Conservation (phyloP, 805 yeast genomes). For the Pachysolen tannophilus region DNA sequence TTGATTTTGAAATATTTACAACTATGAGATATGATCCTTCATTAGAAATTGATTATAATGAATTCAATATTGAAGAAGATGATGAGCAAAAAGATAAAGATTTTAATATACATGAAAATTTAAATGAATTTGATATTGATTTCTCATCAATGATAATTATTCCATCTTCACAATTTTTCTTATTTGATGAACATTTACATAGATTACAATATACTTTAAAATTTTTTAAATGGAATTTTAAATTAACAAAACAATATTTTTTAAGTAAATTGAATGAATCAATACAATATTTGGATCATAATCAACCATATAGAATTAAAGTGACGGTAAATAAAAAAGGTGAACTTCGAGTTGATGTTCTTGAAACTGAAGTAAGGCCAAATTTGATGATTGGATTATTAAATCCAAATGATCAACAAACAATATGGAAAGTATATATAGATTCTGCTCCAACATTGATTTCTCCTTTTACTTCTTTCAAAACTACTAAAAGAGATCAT, state of each 20-base stretch:
- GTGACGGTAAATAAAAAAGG: constrained; percentile 31
- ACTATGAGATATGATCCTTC: constrained; percentile 73
- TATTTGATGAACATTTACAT: constrained; percentile 55
- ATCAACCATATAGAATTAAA: constrained; percentile 38
- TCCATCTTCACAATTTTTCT: constrained; percentile 39
- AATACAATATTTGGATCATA: constrained; percentile 20
- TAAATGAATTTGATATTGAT: background rate
- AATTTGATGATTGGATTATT: constrained; percentile 7
- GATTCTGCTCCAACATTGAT: constrained; percentile 44
- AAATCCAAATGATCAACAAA: background rate
- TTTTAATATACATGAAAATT: background rate
- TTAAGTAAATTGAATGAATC: constrained; percentile 31
- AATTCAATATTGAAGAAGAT: constrained; percentile 11
- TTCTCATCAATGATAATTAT: constrained; percentile 7
- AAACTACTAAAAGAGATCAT: constrained; percentile 66
- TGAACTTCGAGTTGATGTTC: constrained; percentile 27
- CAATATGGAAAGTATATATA: constrained; percentile 52
- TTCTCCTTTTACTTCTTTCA: constrained; percentile 79
- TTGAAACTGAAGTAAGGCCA: constrained; percentile 16
- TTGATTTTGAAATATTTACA: constrained; percentile 50
- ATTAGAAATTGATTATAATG: constrained; percentile 25
- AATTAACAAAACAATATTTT: constrained; percentile 34
- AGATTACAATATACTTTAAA: constrained; percentile 46
- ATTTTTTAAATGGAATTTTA: constrained; percentile 44
- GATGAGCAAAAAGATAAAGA: background rate